Base-by-base conservation (phyloP, 2,329 filamentous ascomycete species). In the Fusarium tanahbumbuense region DNA sequence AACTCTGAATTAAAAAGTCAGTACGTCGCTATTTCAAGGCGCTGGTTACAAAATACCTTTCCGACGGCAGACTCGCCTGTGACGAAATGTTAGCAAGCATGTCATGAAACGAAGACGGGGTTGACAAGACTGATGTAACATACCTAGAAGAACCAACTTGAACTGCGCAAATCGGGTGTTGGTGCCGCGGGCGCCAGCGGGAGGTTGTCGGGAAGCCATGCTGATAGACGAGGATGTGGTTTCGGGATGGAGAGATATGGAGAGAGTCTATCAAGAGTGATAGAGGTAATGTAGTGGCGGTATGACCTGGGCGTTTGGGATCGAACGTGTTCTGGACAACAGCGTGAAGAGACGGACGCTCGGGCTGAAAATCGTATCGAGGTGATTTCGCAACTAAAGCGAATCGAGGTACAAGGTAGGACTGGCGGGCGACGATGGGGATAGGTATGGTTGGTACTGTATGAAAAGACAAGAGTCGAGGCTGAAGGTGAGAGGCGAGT, bases 1-100 rank as follows among this genome's bases (percentile, higher is more conserved):
- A 99, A 84, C 94, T 98, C 95, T 97, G 76, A 22, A 52, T 63
- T 58, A 22, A 40, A 16, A 53, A 37, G 60, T 72, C 58, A 77
- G 76, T 72, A 64, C 49, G 62, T 49, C 20, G 54, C 48, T 32
- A 56, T 37, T 34, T 54, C 40, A 44, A 45, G 48, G n/a, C 20
- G 58, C n/a, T 59, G 27, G 40, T 34, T 53, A 30, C 41, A 61
- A 73, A 79, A 74, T 83, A 97, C 93, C 93, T 99, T 99, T 91
- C 96, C 96, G 62, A 99, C 96, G 64, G 96, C 96, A 75, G 96
- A 99, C 86, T 99, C 96, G 81, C 96, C 95, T 98, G 80, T 53
- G 74, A 57, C 70, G 61, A 61, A 60, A 70, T 53, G 78, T 87
- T 78, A 86, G 83, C 70, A 72, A 64, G 25, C 34, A 60, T 66